A percentile compares a stretch with the other conserved stretches of the same genome.
phyloP scores from a whole-genome alignment of 2,329 filamentous ascomycete species.

The Tolypocladium sp. region DNA sequence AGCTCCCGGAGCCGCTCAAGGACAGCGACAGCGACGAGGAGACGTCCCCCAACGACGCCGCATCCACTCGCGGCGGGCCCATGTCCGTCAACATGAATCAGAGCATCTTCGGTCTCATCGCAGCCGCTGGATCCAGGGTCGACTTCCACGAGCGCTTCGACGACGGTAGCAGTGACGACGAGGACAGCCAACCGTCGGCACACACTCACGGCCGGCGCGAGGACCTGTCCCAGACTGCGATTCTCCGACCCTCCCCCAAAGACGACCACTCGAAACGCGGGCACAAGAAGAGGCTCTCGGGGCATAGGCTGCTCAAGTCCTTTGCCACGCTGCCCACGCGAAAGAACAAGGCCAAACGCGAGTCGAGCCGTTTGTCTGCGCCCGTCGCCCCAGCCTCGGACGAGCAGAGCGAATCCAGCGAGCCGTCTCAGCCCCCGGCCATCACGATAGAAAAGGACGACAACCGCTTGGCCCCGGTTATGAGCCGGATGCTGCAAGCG shows the following conservation, averaged over 20 bases:
- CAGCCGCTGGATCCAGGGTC: slow-evolving; percentile 72
- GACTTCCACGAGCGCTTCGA: slow-evolving; percentile 79
- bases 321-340: slow-evolving; percentile 49
- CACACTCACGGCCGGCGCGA: slow-evolving; percentile 35
- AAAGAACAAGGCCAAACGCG: slow-evolving; percentile 30
- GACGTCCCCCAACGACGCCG: slow-evolving; percentile 29
- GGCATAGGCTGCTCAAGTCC: slow-evolving; percentile 56
- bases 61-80: slow-evolving; percentile 32
- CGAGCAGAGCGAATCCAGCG: slow-evolving; percentile 16
- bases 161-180: slow-evolving; percentile 71
- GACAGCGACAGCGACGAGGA: slow-evolving; percentile 40
- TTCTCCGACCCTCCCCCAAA: slow-evolving; percentile 24
- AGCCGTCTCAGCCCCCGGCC: slow-evolving; percentile 11
- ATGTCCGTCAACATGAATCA: slow-evolving; percentile 76
- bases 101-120: slow-evolving; percentile 87
- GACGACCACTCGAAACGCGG: slow-evolving; percentile 18
- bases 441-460: slow-evolving; percentile 16
- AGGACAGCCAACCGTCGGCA: slow-evolving; percentile 43
- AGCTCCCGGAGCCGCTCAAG: slow-evolving; percentile 45
- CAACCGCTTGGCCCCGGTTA: slow-evolving; percentile 55
- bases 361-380: slow-evolving; percentile 28
- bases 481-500: slow-evolving; percentile 71
- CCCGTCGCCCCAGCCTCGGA: slow-evolving; percentile 22
- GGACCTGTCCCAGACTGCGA: slow-evolving; percentile 31
- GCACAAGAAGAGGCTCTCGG: slow-evolving; percentile 53